phyloP scores from a whole-genome alignment of 2,329 filamentous ascomycete genomes.

The Cercospora sojina region DNA sequence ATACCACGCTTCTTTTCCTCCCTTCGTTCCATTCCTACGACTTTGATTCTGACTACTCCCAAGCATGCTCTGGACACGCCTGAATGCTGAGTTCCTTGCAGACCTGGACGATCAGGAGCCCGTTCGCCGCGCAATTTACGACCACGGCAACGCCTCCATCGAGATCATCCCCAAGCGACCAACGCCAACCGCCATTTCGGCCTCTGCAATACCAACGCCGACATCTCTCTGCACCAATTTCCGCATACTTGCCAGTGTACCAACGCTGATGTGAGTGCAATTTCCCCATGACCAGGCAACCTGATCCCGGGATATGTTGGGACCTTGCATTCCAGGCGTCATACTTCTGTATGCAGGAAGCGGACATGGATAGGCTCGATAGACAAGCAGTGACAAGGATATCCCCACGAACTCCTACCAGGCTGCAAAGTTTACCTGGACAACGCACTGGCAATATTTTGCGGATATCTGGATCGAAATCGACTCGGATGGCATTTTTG shows the following conservation, averaged over 20 bases:
- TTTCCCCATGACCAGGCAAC: constrained; percentile 6
- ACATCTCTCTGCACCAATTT: neutral
- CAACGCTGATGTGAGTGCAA: constrained; percentile 7
- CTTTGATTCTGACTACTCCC: neutral
- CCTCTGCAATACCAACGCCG: neutral
- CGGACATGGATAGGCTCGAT: neutral
- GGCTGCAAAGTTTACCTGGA: neutral
- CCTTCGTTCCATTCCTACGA: neutral
- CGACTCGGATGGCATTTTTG: neutral
- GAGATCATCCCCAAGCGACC: neutral
- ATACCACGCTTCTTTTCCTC: neutral
- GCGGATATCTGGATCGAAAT: neutral
- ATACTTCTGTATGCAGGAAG: neutral
- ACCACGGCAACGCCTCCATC: neutral
- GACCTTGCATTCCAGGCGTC: neutral
- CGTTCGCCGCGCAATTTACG: neutral
- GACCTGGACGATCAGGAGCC: neutral
- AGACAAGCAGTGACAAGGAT: neutral
- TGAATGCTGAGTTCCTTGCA: neutral
- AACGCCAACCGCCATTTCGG: constrained; percentile 1
- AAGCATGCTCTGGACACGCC: neutral
- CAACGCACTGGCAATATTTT: neutral
- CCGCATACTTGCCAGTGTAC: neutral
- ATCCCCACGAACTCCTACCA: neutral
- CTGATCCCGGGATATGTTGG: neutral